Base-by-base conservation (phyloP, 306 rosid species). In the Canavalia gladiata region DNA sequence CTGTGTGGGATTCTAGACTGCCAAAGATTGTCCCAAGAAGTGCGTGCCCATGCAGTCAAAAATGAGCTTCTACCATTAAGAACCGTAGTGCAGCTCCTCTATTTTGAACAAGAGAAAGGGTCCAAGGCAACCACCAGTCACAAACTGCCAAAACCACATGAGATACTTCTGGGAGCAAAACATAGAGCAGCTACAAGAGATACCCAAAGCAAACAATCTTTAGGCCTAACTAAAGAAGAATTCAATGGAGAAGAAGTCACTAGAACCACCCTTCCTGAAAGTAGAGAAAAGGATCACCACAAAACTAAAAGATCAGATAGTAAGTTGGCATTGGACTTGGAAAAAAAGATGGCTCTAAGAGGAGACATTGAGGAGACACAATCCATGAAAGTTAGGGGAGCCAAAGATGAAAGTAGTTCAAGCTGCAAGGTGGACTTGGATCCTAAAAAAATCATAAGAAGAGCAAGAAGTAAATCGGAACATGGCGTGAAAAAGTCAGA, bases 1-100 rank as follows among this genome's bases (percentile, higher is more conserved):
- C 84, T 93, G 45, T 93, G 97, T 81, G 87, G 90, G 79, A 87
- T 87, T 75, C 88, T 93, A 58, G 97, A 93, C 83, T 93, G 97
- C 88, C 96, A 93, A 75, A 91, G 82, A 77, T 76, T 93, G 64
- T 86, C 96, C 1, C 94, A 92, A 1, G 92, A 91, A 70, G 83
- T 87, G 43, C 90, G 97, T 11, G 86, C 83, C 11, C 97, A 91
- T 72, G 97, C 97, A 13, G 91, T 91, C 0, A 93, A 93, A 78
- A 93, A 93, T 66, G 97, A 93, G 90, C 89, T 93, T 79, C 96
- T 93, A 47, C 97, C 97, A 63, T 76, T 93, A 68, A 91, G 97
- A 86, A 93, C 91, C 4, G 97, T 93, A 0, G 96, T 93, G 86
- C 97, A 93, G 55, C 90, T 93, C 31, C 97, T 93, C 64, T 93